Conservation (phyloP, 208 protist species). For the Trypanosoma theileri region DNA sequence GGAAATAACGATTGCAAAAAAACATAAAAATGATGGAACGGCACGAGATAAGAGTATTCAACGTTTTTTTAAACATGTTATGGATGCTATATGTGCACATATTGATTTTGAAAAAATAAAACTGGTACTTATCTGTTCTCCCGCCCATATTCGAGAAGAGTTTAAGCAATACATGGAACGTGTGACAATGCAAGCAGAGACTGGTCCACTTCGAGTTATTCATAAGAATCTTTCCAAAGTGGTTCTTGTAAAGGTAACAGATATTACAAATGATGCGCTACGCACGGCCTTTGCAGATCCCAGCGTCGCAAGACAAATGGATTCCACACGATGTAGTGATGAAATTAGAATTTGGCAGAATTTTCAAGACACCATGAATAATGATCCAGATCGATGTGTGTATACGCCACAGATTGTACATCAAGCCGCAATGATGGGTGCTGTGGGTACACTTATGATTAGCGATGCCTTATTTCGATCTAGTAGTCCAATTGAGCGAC, state of each 20-base stretch:
- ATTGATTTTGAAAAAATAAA: constrained; percentile 95
- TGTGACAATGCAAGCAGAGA: constrained; percentile 38
- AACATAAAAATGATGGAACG: constrained; percentile 78
- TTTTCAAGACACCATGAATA: constrained; percentile 94
- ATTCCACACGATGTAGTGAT: constrained; percentile 86
- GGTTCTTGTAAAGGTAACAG: constrained; percentile 85
- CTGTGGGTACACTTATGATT: constrained; percentile 88
- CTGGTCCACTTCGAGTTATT: constrained; percentile 66
- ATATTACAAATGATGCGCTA: constrained; percentile 83
- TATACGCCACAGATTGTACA: constrained; percentile 93
- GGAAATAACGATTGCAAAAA: constrained; percentile 85
- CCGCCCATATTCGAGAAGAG: constrained; percentile 93
- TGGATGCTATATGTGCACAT: constrained; percentile 88
- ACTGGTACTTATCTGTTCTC: constrained; percentile 92
- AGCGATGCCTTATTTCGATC: constrained; percentile 94
- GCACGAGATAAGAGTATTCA: constrained; percentile 88
- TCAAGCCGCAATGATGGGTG: constrained; percentile 72
- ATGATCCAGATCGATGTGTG: constrained; percentile 83
- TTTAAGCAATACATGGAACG: constrained; percentile 66
- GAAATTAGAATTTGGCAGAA: constrained; percentile 92
- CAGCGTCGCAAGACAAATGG: constrained; percentile 64
- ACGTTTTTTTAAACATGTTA: constrained; percentile 91
- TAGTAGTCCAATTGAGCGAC: constrained; percentile 70
- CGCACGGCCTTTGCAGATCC: constrained; percentile 90
- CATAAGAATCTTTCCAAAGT: constrained; percentile 91